Evolutionary conservation across 306 rosid genomes (phyloP).

Genomic region (Canavalia ensiformis): DNA sequence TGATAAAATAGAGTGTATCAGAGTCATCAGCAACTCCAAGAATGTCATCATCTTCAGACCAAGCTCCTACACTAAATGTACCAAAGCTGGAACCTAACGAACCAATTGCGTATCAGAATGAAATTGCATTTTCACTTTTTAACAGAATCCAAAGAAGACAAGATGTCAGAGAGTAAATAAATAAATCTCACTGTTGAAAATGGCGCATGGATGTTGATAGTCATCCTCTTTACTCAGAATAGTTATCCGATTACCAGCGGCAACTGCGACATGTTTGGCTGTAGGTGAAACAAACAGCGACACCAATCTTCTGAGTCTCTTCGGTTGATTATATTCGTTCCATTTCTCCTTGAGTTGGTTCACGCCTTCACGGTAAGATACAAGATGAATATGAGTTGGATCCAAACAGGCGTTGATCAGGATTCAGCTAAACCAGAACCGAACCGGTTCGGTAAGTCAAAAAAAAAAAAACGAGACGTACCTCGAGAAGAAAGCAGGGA

Average conservation of each 20-base stretch:
- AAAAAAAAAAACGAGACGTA: constrained; percentile 27
- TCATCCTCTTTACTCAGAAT: constrained; percentile 80
- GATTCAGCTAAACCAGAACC: constrained; percentile 11
- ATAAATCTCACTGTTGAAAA: constrained; percentile 68
- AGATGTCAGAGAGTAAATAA: constrained; percentile 2
- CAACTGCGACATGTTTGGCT: constrained; percentile 87
- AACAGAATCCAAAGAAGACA: neutral
- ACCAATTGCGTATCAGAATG: constrained; percentile 45
- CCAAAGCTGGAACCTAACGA: constrained; percentile 65
- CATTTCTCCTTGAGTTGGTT: constrained; percentile 80
- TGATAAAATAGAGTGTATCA: constrained; percentile 80
- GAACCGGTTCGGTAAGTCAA: neutral
- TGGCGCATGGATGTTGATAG: constrained; percentile 73
- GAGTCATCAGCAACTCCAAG: constrained; percentile 86
- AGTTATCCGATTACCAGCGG: constrained; percentile 85
- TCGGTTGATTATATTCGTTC: constrained; percentile 69
- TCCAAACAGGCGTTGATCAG: constrained; percentile 27
- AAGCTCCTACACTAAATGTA: constrained; percentile 84
- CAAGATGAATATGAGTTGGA: constrained; percentile 17
- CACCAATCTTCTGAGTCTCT: constrained; percentile 64
- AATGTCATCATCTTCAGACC: constrained; percentile 86
- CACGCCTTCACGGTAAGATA: constrained; percentile 59
- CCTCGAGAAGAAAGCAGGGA: constrained; percentile 80
- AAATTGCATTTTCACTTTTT: neutral
- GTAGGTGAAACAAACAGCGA: constrained; percentile 77